Evolutionary conservation across 331 rosid genomes (phyloP).

Genomic region (Quercus phellos): DNA sequence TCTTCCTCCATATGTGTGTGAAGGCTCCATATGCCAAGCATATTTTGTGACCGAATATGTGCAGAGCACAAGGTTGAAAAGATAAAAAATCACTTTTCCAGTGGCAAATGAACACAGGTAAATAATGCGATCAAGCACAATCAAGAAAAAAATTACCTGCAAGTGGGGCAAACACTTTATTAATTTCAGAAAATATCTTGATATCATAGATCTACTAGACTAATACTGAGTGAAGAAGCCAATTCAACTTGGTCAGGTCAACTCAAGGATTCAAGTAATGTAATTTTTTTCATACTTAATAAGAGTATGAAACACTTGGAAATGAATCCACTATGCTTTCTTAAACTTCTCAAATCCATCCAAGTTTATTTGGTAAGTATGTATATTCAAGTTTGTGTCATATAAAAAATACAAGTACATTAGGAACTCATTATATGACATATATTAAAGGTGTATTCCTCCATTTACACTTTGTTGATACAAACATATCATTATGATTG

Average conservation of each 20-base stretch:
- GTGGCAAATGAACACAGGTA: conserved; percentile 94
- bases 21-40: conserved; percentile 87
- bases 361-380: no score
- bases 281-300: no score
- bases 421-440: no score
- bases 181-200: conserved; percentile 30
- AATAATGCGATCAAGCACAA: conserved; percentile 89
- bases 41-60: conserved; percentile 80
- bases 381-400: no score
- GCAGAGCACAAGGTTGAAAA: conserved; percentile 89
- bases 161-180: conserved; percentile 22
- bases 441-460: no score
- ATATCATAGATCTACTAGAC: conserved; percentile 16
- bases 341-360: no score
- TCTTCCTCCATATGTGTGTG: conserved; percentile 52
- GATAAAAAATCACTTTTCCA: conserved; percentile 85
- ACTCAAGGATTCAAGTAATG: no score
- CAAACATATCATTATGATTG: no score
- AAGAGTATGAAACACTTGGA: no score
- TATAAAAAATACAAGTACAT: no score
- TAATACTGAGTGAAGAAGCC: conserved; percentile 9
- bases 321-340: no score
- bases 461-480: no score
- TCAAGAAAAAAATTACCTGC: conserved; percentile 95
- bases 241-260: not conserved